Evolutionary conservation across 2,329 filamentous ascomycete genomes (phyloP).

Genomic region (Botrytis elliptica): DNA sequence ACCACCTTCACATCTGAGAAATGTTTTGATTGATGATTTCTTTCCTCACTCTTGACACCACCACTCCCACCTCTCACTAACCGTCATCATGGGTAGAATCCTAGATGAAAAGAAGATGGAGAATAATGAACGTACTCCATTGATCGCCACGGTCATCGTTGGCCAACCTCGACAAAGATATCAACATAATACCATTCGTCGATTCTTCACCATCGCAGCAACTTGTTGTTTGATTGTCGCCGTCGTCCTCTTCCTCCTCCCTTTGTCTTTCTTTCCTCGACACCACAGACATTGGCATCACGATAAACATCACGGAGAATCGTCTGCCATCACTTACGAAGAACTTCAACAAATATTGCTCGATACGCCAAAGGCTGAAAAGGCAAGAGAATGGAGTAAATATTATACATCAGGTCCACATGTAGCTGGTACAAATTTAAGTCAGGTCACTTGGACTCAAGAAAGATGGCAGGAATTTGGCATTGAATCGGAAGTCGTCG

Average conservation of each 20-base stretch:
- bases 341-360: conserved; percentile 58
- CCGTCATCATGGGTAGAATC: conserved; percentile 15
- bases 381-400: conserved; percentile 67
- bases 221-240: conserved; percentile 51
- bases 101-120: conserved; percentile 12
- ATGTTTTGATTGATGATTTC: background rate
- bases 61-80: background rate
- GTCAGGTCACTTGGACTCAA: conserved; percentile 69
- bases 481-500: conserved; percentile 59
- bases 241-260: conserved; percentile 45
- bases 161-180: conserved; percentile 54
- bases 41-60: background rate
- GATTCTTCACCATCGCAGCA: conserved; percentile 63
- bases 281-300: conserved; percentile 39
- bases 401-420: conserved; percentile 79
- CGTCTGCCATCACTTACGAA: conserved; percentile 44
- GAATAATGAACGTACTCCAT: conserved; percentile 56
- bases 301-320: conserved; percentile 27
- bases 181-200: conserved; percentile 58
- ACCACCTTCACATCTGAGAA: background rate
- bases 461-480: conserved; percentile 73
- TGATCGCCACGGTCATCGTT: conserved; percentile 63
- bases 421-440: conserved; percentile 74
- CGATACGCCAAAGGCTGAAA: conserved; percentile 55
- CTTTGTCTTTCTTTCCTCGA: conserved; percentile 45